A percentile compares a stretch with the other conserved stretches of the same genome.
phyloP scores from a whole-genome alignment of 352 stramenopile genomes.

The Peronospora farinosa region DNA sequence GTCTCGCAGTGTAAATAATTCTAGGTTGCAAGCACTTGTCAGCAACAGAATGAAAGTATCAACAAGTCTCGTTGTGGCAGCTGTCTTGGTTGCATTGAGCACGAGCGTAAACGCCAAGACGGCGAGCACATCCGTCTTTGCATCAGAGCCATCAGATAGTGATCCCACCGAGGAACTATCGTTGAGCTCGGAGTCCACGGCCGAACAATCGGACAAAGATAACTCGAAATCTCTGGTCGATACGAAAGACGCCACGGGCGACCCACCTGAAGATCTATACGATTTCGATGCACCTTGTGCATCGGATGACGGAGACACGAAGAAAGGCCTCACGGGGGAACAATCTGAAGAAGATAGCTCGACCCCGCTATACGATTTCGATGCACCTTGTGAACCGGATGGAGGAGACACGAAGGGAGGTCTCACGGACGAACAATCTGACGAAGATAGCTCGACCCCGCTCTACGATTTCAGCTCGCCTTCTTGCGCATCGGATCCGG shows the following conservation, averaged over 20 bases:
- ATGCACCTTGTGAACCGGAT: not conserved
- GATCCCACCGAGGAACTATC: conserved; percentile 13
- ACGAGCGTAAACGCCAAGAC: conserved; percentile 9
- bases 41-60: conserved; percentile 25
- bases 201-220: conserved; percentile 3
- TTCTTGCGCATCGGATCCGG: conserved; percentile 1
- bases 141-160: conserved; percentile 7
- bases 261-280: conserved; percentile 4
- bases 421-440: too few relatives aligned
- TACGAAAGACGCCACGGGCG: conserved; percentile 4
- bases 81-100: conserved; percentile 12
- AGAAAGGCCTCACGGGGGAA: conserved; percentile 9
- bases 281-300: conserved; percentile 1
- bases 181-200: conserved; percentile 5
- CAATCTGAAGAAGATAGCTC: conserved; percentile 8
- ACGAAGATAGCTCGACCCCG: conserved; percentile 7
- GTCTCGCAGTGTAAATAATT: conserved; percentile 22
- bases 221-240: conserved; percentile 3
- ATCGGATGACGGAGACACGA: conserved; percentile 4
- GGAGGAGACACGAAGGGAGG: conserved; percentile 5
- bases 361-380: conserved; percentile 2
- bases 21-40: conserved; percentile 17
- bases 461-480: not conserved
- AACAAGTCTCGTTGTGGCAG: conserved; percentile 19
- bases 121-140: not conserved